Evolutionary conservation across 768 basidiomycete genomes (phyloP).

Genomic region (Russula compacta): DNA sequence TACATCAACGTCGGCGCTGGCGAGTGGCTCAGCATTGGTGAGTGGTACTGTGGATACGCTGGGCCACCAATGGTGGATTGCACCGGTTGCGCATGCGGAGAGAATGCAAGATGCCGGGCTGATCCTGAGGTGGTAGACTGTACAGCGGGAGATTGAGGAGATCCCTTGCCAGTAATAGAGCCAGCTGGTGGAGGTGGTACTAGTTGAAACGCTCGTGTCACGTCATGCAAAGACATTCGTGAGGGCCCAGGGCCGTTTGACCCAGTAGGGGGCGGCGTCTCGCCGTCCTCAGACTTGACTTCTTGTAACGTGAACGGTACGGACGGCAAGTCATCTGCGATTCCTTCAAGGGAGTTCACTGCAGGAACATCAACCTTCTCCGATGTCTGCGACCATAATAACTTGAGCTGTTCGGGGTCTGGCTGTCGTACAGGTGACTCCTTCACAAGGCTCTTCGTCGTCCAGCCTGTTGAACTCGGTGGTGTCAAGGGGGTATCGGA

Average conservation of each 20-base stretch:
- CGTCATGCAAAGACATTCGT: constrained; percentile 74
- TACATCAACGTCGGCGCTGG: constrained; percentile 64
- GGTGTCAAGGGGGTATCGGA: constrained; percentile 40
- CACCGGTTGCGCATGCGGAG: constrained; percentile 19
- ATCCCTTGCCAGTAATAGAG: constrained; percentile 37
- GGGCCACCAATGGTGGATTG: constrained; percentile 23
- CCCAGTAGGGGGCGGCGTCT: constrained; percentile 61
- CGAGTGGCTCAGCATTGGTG: constrained; percentile 66
- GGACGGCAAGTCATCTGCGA: constrained; percentile 72
- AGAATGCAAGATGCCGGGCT: constrained; percentile 8
- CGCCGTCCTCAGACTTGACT: constrained; percentile 79
- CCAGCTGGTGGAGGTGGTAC: constrained; percentile 57
- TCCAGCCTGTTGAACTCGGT: constrained; percentile 45
- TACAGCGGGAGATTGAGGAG: constrained; percentile 35
- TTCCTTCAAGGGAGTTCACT: constrained; percentile 76
- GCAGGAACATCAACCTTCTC: constrained; percentile 57
- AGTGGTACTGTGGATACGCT: constrained; percentile 49
- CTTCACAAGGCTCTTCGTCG: constrained; percentile 49
- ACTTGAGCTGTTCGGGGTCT: constrained; percentile 78
- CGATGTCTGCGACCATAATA: constrained; percentile 74
- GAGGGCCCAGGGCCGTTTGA: constrained; percentile 40
- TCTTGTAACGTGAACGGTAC: constrained; percentile 78
- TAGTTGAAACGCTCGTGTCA: constrained; percentile 80
- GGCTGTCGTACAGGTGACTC: constrained; percentile 61
- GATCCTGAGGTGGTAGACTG: constrained; percentile 6